These are phyloP conservation scores for Castanea sativa DNA, from an alignment of 306 rosid genomes.

Conservation along the genomic window DNA sequence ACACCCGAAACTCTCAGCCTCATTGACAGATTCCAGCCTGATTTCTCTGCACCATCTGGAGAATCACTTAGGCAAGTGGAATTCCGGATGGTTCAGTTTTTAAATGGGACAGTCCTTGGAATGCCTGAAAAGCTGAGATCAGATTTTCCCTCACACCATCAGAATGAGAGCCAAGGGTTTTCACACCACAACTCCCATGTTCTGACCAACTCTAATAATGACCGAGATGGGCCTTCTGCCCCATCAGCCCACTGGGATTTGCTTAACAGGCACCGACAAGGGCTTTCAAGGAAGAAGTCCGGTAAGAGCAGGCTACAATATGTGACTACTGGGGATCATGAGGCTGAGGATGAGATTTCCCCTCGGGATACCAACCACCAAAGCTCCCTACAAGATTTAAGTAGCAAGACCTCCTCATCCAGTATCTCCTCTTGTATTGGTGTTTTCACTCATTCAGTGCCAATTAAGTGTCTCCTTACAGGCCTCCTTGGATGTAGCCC, in stretches of 20 bases:
- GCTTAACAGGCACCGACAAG: slow-evolving; percentile 66
- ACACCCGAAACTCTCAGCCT: slow-evolving; percentile 64
- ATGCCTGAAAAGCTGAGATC: slow-evolving; percentile 74
- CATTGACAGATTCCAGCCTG: slow-evolving; percentile 83
- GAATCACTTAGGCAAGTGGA: slow-evolving; percentile 95
- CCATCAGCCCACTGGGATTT: slow-evolving; percentile 63
- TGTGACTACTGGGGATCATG: slow-evolving; percentile 79
- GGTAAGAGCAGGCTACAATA: slow-evolving; percentile 92
- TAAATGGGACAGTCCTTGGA: slow-evolving; percentile 67
- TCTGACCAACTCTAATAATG: slow-evolving; percentile 58
- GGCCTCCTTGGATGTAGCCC: slow-evolving; percentile 94
- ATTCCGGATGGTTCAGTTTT: slow-evolving; percentile 75
- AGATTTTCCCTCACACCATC: slow-evolving; percentile 48
- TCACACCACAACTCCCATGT: slow-evolving; percentile 60
- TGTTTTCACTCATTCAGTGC: slow-evolving; percentile 80
- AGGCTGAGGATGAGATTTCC: slow-evolving; percentile 66
- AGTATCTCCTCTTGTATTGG: slow-evolving; percentile 64
- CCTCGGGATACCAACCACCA: slow-evolving; percentile 59
- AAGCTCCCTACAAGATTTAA: slow-evolving; percentile 51
- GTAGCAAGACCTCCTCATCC: slow-evolving; percentile 51
- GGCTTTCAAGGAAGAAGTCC: slow-evolving; percentile 69
- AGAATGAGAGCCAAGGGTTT: slow-evolving; percentile 56
- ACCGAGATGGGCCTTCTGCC: slow-evolving; percentile 64
- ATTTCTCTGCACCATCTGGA: slow-evolving; percentile 89
- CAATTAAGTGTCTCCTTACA: slow-evolving; percentile 87